Evolutionary conservation across 352 stramenopile species (phyloP).

Genomic region (Pilasporangium apinafurcum): DNA sequence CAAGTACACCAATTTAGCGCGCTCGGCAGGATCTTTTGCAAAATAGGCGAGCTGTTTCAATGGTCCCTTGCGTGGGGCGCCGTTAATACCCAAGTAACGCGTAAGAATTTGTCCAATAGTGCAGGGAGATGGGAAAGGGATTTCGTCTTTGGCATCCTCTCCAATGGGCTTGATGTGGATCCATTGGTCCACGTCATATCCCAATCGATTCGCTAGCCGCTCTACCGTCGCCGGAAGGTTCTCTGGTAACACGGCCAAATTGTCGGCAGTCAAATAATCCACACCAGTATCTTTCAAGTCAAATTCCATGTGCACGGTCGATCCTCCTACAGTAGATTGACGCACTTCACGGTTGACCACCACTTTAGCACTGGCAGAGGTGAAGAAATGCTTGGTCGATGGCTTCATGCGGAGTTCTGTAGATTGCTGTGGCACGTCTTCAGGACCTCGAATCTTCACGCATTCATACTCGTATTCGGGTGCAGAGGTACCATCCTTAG

Average conservation of each 20-base stretch:
- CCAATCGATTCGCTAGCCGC: constrained; percentile 70
- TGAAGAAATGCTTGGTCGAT: constrained; percentile 91
- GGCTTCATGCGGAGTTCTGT: constrained; percentile 53
- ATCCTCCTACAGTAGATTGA: constrained; percentile 63
- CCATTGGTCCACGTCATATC: constrained; percentile 88
- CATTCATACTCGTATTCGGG: constrained; percentile 57
- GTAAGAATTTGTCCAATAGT: constrained; percentile 90
- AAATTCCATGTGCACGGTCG: constrained; percentile 88
- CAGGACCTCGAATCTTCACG: constrained; percentile 26
- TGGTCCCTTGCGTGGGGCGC: constrained; percentile 74
- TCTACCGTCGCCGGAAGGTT: constrained; percentile 83
- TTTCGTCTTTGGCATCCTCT: constrained; percentile 41
- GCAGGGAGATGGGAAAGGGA: constrained; percentile 94
- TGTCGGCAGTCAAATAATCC: constrained; percentile 93
- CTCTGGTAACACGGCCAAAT: constrained; percentile 90
- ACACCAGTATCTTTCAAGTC: constrained; percentile 75
- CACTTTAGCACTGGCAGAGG: constrained; percentile 73
- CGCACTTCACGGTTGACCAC: constrained; percentile 89
- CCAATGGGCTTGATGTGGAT: constrained; percentile 71
- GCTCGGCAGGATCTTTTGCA: constrained; percentile 47
- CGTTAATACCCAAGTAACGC: constrained; percentile 93
- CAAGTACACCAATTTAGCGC: constrained; percentile 43
- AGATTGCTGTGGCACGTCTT: constrained; percentile 3
- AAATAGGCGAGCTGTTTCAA: constrained; percentile 83
- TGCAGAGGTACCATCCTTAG: constrained; percentile 14